Evolutionary conservation across 805 yeast species (phyloP).

Genomic region (Kodamaea jinghongensis): DNA sequence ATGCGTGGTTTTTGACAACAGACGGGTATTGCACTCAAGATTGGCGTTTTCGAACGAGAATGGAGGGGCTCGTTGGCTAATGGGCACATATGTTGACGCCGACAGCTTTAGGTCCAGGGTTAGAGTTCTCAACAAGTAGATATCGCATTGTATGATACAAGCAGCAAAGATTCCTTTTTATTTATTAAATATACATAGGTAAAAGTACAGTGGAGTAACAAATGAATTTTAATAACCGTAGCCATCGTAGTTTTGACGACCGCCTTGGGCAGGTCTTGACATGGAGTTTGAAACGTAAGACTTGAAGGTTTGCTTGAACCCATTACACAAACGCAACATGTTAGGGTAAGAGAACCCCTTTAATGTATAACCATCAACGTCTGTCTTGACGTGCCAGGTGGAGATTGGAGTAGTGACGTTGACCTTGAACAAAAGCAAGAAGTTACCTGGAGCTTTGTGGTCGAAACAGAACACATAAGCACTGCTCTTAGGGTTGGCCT

Average conservation of each 20-base stretch:
- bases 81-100: conserved; percentile 73
- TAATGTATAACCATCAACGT: conserved; percentile 80
- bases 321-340: conserved; percentile 85
- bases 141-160: neutral
- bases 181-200: conserved; percentile 1
- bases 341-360: conserved; percentile 84
- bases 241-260: conserved; percentile 18
- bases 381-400: conserved; percentile 89
- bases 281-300: conserved; percentile 25
- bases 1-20: conserved; percentile 67
- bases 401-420: conserved; percentile 64
- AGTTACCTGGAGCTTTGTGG: conserved; percentile 92
- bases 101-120: conserved; percentile 67
- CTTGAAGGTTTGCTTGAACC: conserved; percentile 73
- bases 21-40: conserved; percentile 70
- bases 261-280: conserved; percentile 14
- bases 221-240: conserved; percentile 20
- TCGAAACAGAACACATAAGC: conserved; percentile 90
- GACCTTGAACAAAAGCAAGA: conserved; percentile 80
- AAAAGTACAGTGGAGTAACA: neutral
- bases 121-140: conserved; percentile 23
- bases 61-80: conserved; percentile 62
- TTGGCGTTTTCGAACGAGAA: conserved; percentile 38
- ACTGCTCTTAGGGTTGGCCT: conserved; percentile 86
- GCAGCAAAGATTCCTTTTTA: neutral